Conservation (phyloP, 257 asterid species). For the Plantago major region DNA sequence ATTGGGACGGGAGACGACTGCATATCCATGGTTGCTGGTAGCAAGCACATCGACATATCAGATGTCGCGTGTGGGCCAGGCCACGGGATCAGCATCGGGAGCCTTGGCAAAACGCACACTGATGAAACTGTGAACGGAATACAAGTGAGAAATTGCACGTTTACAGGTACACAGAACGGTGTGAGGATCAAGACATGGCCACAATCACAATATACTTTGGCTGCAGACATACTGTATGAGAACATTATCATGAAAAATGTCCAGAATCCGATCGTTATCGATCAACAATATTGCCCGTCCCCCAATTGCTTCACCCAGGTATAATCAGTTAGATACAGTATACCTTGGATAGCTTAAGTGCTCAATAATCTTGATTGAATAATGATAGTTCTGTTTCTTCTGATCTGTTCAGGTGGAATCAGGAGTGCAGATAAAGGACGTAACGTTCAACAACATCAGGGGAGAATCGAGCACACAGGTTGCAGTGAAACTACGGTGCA, state of each 20-base stretch:
- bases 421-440: slow-evolving; percentile 51
- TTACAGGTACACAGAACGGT: slow-evolving; percentile 50
- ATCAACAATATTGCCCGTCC: slow-evolving; percentile 56
- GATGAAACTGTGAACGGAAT: slow-evolving; percentile 37
- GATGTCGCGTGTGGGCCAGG: slow-evolving; percentile 63
- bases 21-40: slow-evolving; percentile 58
- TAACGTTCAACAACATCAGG: slow-evolving; percentile 47
- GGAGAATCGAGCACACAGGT: slow-evolving; percentile 50
- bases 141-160: slow-evolving; percentile 35
- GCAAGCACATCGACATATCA: slow-evolving; percentile 35
- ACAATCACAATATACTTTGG: slow-evolving; percentile 32
- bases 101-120: slow-evolving; percentile 39
- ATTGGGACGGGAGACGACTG: slow-evolving; percentile 77
- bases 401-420: slow-evolving; percentile 15
- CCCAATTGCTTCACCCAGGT: slow-evolving; percentile 31
- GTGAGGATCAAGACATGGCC: slow-evolving; percentile 74
- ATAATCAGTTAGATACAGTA: neutral
- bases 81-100: slow-evolving; percentile 72
- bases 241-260: slow-evolving; percentile 44
- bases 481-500: slow-evolving; percentile 46
- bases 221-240: slow-evolving; percentile 36
- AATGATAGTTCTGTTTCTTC: neutral
- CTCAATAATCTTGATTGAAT: neutral
- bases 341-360: neutral
- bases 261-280: slow-evolving; percentile 57